phyloP scores from a whole-genome alignment of 495 filamentous ascomycete genomes.

The Cenococcum geophilum region DNA sequence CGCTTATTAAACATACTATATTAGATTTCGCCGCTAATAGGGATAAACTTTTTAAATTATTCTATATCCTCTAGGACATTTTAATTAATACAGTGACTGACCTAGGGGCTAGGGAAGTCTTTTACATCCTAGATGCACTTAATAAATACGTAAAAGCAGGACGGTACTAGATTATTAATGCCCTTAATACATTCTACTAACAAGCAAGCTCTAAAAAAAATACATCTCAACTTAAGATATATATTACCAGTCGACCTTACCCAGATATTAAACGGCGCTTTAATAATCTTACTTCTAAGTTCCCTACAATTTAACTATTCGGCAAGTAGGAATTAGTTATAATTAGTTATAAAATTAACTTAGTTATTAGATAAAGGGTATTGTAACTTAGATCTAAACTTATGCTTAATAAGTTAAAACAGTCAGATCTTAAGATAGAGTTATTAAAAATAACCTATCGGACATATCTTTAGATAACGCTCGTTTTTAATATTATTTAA shows the following conservation, averaged over 20 bases:
- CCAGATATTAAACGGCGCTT: not conserved
- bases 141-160: not conserved
- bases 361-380: not conserved
- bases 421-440: not conserved
- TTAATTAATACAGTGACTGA: not conserved
- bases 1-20: not conserved
- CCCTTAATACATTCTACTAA: not conserved
- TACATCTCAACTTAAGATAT: not conserved
- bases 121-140: not conserved
- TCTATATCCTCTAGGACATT: not conserved
- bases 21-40: not conserved
- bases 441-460: slow-evolving; percentile 27
- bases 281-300: not conserved
- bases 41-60: not conserved
- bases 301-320: not conserved
- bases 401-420: not conserved
- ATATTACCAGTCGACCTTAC: not conserved
- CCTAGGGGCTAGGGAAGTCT: not conserved
- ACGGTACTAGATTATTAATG: slow-evolving; percentile 5
- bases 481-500: slow-evolving; percentile 13
- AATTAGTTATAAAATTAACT: not conserved
- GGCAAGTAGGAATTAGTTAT: not conserved
- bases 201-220: no score
- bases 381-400: not conserved
- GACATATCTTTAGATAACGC: slow-evolving; percentile 26